Percentiles rank a stretch among this genome's conserved stretches.
Evolutionary conservation across 306 rosid genomes (phyloP).

Genomic region (Leucaena leucocephala): DNA sequence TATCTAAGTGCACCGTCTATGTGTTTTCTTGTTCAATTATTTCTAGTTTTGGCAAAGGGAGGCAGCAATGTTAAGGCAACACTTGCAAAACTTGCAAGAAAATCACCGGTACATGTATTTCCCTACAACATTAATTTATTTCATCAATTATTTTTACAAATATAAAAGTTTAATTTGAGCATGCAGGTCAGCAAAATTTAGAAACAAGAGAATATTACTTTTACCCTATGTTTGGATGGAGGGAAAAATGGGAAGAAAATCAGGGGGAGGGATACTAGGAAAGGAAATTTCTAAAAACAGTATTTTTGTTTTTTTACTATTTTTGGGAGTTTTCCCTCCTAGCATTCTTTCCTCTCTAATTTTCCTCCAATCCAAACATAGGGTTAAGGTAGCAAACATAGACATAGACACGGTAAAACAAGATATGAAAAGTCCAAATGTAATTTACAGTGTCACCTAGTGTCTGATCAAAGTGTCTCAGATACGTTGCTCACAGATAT

Average conservation of each 20-base stretch:
- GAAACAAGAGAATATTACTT: neutral
- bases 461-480: neutral
- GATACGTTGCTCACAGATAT: neutral
- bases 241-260: no score
- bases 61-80: conserved; percentile 80
- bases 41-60: conserved; percentile 91
- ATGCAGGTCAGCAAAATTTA: neutral
- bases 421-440: neutral
- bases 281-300: no score
- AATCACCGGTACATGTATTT: conserved; percentile 64
- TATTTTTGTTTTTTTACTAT: no score
- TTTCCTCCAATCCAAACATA: no score
- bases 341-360: no score
- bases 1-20: conserved; percentile 21
- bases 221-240: no score
- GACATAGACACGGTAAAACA: neutral
- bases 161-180: neutral
- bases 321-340: no score
- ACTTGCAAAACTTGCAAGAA: conserved; percentile 78
- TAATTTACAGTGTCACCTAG: neutral
- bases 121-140: neutral
- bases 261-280: no score
- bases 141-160: neutral
- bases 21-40: conserved; percentile 23
- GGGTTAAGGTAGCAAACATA: neutral